Percentiles rank a stretch among this genome's conserved stretches.
These are phyloP conservation scores for Alternaria arbusti DNA, from an alignment of 2,329 filamentous ascomycete genomes.

Conservation along the genomic window DNA sequence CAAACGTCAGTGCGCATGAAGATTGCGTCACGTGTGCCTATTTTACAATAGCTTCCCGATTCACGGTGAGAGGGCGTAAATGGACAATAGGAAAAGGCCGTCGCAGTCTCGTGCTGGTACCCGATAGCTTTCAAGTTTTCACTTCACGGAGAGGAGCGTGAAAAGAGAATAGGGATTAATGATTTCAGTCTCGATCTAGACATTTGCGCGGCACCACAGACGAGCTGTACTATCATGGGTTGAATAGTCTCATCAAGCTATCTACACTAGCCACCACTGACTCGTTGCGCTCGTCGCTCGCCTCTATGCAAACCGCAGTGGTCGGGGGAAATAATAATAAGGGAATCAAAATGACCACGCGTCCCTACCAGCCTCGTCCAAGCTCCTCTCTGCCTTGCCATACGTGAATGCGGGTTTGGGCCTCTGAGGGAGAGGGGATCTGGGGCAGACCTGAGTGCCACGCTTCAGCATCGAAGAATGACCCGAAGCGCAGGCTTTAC, in stretches of 20 bases:
- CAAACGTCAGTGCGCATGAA: constrained; percentile 10
- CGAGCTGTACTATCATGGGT: background rate
- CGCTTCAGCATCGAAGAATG: constrained; percentile 1
- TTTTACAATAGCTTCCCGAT: background rate
- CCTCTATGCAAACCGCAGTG: constrained; percentile 8
- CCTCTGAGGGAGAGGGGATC: background rate
- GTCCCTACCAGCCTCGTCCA: background rate
- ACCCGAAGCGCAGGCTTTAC: background rate
- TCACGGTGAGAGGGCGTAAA: background rate
- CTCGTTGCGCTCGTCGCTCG: background rate
- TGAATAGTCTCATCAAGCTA: constrained; percentile 1
- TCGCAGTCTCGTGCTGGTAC: background rate
- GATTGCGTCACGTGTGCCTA: constrained; percentile 6
- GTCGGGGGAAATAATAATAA: constrained; percentile 17
- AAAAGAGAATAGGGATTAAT: background rate
- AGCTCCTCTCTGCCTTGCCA: background rate
- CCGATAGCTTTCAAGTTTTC: background rate
- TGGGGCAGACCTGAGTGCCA: background rate
- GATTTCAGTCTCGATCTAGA: background rate
- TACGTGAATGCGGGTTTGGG: background rate
- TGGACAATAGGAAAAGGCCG: background rate
- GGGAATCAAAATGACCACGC: constrained; percentile 25
- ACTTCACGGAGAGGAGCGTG: background rate
- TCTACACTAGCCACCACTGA: constrained; percentile 12
- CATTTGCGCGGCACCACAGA: background rate